These are phyloP conservation scores for Ulota crispa DNA, from an alignment of 225 moss, liverwort and hornwort species.

Conservation along the genomic window DNA sequence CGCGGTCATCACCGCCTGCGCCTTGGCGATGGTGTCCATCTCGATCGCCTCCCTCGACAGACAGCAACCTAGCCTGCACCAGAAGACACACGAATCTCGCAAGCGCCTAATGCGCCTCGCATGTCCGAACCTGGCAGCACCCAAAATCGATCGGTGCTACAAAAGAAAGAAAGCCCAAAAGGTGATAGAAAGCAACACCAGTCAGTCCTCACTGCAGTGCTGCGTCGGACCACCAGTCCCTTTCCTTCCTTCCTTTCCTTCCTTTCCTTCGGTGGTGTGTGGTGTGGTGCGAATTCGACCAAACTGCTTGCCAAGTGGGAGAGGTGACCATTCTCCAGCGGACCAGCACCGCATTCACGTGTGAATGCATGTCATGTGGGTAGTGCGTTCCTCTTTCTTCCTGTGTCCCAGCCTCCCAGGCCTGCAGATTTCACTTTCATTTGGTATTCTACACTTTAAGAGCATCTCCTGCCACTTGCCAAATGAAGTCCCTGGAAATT, in stretches of 20 bases:
- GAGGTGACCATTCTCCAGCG: background rate
- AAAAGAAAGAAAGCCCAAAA: background rate
- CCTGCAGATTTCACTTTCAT: too few relatives aligned
- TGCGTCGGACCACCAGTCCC: background rate
- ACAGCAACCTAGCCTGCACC: background rate
- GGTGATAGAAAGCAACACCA: background rate
- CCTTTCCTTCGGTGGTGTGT: background rate
- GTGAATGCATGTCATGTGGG: background rate
- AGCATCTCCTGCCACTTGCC: too few relatives aligned
- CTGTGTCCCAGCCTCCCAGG: too few relatives aligned
- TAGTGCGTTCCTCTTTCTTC: background rate
- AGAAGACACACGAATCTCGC: background rate
- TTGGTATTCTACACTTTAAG: too few relatives aligned
- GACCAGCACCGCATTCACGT: background rate
- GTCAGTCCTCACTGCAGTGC: background rate
- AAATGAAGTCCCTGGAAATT: too few relatives aligned
- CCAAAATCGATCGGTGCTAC: background rate
- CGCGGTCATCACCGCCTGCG: conserved; percentile 56
- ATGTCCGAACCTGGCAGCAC: background rate
- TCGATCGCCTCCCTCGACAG: background rate
- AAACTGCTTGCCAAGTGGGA: background rate
- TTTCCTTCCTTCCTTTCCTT: background rate
- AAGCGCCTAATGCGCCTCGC: background rate
- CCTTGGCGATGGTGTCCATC: conserved; percentile 57
- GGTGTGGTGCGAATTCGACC: background rate